These are phyloP conservation scores for Berberis vulgaris DNA, from an alignment of 164 flowering plant species.

Conservation along the genomic window DNA sequence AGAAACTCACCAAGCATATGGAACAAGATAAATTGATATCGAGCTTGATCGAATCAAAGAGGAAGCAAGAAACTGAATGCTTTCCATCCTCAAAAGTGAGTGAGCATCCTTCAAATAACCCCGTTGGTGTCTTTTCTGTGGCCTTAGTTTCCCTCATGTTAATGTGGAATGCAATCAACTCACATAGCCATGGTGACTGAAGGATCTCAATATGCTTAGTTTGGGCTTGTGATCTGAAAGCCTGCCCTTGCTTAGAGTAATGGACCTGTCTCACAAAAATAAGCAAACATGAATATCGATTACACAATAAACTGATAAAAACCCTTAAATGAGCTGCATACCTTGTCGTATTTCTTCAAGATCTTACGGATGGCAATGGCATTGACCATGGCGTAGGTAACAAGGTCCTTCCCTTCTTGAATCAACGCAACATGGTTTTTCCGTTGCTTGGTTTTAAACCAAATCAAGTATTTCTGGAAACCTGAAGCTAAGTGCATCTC, in stretches of 20 bases:
- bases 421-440: constrained; percentile 47
- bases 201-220: constrained; percentile 82
- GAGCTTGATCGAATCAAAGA: constrained; percentile 72
- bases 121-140: constrained; percentile 19
- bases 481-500: constrained; percentile 77
- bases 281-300: neutral
- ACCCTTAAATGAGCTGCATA: constrained; percentile 5
- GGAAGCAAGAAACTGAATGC: constrained; percentile 66
- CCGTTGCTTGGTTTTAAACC: constrained; percentile 50
- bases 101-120: constrained; percentile 54
- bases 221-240: constrained; percentile 75
- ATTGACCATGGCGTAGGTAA: constrained; percentile 72
- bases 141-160: constrained; percentile 47
- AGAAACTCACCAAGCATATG: constrained; percentile 76
- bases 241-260: constrained; percentile 89
- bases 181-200: constrained; percentile 92
- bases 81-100: constrained; percentile 49
- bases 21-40: constrained; percentile 85
- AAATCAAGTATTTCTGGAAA: constrained; percentile 45
- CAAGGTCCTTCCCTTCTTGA: constrained; percentile 81
- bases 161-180: constrained; percentile 85
- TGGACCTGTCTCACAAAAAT: constrained; percentile 41
- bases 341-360: constrained; percentile 95
- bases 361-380: constrained; percentile 82
- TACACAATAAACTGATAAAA: neutral